phyloP scores from a whole-genome alignment of 176 grass and related monocot genomes.

The Saccharum officinarum region DNA sequence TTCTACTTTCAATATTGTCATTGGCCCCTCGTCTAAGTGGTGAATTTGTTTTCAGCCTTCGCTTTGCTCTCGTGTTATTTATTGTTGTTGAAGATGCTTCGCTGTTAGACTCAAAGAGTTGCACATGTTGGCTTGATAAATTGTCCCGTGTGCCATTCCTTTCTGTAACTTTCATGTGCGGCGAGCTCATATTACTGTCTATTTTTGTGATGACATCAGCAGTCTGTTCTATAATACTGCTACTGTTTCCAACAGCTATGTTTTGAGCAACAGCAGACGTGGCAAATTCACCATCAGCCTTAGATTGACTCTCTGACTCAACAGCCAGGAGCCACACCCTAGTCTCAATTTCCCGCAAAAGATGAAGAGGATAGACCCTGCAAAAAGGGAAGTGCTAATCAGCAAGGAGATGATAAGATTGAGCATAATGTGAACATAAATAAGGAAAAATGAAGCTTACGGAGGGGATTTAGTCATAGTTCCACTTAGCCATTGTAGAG shows the following conservation, averaged over 20 bases:
- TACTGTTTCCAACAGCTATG: conserved; percentile 53
- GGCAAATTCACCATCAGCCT: conserved; percentile 59
- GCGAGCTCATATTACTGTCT: conserved; percentile 80
- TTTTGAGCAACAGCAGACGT: conserved; percentile 57
- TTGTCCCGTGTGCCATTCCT: conserved; percentile 61
- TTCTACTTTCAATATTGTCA: conserved; percentile 59
- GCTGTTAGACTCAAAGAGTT: conserved; percentile 50
- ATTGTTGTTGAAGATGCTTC: conserved; percentile 35
- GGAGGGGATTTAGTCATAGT: conserved; percentile 84
- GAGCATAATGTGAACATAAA: background rate
- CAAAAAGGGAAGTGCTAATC: conserved; percentile 23
- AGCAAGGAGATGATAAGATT: conserved; percentile 14
- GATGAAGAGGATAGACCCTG: conserved; percentile 94
- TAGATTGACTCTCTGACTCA: conserved; percentile 82
- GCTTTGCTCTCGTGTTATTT: conserved; percentile 64
- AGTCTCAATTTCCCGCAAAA: conserved; percentile 96
- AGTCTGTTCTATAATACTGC: conserved; percentile 93
- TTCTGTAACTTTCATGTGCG: conserved; percentile 53
- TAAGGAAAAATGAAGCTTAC: conserved; percentile 55
- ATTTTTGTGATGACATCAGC: conserved; percentile 87
- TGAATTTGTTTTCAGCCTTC: conserved; percentile 65
- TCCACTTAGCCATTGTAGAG: conserved; percentile 98
- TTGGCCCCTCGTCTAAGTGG: conserved; percentile 51
- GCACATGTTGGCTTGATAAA: conserved; percentile 39
- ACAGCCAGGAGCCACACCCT: conserved; percentile 97